Evolutionary conservation across 257 asterid species (phyloP), one percentile per base, ranked within the genome.

Genomic region (Dorcoceras hygrometricum): DNA sequence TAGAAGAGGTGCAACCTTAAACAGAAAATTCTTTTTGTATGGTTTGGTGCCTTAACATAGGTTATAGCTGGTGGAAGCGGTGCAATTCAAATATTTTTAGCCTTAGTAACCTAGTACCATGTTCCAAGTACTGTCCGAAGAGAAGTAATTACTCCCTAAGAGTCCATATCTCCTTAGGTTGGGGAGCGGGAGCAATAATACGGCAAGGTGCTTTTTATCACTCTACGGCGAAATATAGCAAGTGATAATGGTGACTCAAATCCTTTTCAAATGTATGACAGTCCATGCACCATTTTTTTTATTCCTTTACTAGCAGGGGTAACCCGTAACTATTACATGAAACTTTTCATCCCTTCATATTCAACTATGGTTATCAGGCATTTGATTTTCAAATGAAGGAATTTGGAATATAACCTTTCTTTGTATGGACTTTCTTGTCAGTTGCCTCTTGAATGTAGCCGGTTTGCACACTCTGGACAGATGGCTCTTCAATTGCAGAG

Each of bases 351-450:
- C n/a, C 23, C 6, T 23, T 29, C 23, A n/a, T 28, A 3, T 29
- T 61, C 24, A 32, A 27, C 22, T 6, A 62, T 36, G 32, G 8
- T 11, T 32, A 34, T 22, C 55, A 36, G 10, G 12, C 48, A 32
- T 23, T 36, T 19, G 26, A 23, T 22, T 14, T 22, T 9, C 3
- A 23, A 36, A 22, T 34, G 9, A 61, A 32, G 54, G 7, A 61
- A 61, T 19, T 61, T 31, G 19, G 22, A 18, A 23, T 34, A 12
- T 63, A 22, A 80, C 86, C 88, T 75, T 76, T 72, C 58, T 43
- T 43, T 27, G 26, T 28, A 12, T 63, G 28, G 76, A 83, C 88
- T 73, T 76, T 70, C 58, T 78, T 74, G 64, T 39, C 74, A 59
- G 63, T 54, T 29, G 65, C 10, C 62, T 64, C 77, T 28, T 80